Percentiles rank a stretch among this genome's conserved stretches.
Evolutionary conservation across 192 early-diverging fungal genomes (phyloP).

Genomic region (Rhizophagus clarus): DNA sequence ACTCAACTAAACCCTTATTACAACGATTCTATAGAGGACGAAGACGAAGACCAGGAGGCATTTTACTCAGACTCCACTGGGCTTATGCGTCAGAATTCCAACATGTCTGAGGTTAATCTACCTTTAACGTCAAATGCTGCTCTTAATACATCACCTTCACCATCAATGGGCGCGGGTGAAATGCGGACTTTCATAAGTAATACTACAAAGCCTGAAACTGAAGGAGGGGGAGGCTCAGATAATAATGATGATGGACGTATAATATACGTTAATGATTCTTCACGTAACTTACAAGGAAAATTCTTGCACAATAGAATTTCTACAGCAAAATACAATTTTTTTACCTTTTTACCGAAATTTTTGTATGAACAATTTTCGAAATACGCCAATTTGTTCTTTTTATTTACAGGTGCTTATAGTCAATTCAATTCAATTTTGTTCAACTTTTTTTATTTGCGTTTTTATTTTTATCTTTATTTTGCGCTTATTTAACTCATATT

Average conservation of each 20-base stretch:
- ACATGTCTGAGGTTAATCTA: slow-evolving; percentile 50
- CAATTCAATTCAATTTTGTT: not conserved
- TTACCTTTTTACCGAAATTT: slow-evolving; percentile 96
- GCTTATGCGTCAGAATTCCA: slow-evolving; percentile 31
- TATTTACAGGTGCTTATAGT: slow-evolving; percentile 78
- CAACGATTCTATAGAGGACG: slow-evolving; percentile 15
- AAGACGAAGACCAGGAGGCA: slow-evolving; percentile 24
- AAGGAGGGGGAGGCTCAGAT: not conserved
- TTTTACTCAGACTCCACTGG: slow-evolving; percentile 19
- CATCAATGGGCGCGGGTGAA: slow-evolving; percentile 1
- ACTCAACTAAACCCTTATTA: slow-evolving; percentile 21
- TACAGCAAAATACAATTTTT: slow-evolving; percentile 93
- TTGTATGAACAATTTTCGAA: slow-evolving; percentile 97
- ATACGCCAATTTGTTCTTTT: slow-evolving; percentile 99
- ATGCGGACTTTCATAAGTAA: not conserved
- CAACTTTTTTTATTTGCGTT: not conserved
- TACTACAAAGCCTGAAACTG: not conserved
- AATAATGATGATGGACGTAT: slow-evolving; percentile 50
- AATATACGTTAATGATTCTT: slow-evolving; percentile 87
- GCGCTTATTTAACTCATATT: not conserved
- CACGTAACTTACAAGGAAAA: slow-evolving; percentile 75
- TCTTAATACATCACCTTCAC: not conserved
- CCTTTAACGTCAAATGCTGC: slow-evolving; percentile 39
- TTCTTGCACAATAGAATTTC: slow-evolving; percentile 92
- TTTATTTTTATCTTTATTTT: slow-evolving; percentile 16